phyloP scores from a whole-genome alignment of 352 stramenopile genomes.

The Globisporangium iwayamae region DNA sequence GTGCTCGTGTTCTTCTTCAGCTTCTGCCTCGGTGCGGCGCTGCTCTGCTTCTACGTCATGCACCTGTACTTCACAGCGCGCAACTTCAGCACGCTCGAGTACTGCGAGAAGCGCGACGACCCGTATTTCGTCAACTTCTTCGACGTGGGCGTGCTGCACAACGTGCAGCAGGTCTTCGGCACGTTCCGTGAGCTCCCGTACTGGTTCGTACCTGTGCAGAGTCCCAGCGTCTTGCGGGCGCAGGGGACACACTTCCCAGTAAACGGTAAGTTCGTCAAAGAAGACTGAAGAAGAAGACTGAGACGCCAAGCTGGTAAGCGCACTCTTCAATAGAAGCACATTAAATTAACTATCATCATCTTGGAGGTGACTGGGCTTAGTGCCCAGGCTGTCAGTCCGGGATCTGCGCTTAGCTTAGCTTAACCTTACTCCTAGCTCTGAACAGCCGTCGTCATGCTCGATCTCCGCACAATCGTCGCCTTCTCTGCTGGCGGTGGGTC shows the following conservation, averaged over 20 bases:
- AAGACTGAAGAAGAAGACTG: constrained; percentile 31
- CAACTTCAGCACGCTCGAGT: constrained; percentile 87
- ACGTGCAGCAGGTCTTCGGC: constrained; percentile 78
- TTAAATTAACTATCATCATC: constrained; percentile 4
- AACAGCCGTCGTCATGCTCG: constrained; percentile 19
- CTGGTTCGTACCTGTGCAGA: constrained; percentile 73
- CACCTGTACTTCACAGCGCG: constrained; percentile 64
- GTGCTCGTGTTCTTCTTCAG: constrained; percentile 69
- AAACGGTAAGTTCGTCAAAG: constrained; percentile 48
- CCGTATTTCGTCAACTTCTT: constrained; percentile 82
- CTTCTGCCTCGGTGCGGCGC: constrained; percentile 55
- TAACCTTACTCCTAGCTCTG: background rate
- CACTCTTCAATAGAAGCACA: constrained; percentile 4
- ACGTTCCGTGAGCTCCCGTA: constrained; percentile 51
- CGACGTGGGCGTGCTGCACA: constrained; percentile 64
- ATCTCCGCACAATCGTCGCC: constrained; percentile 15
- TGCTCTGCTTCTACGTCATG: constrained; percentile 75
- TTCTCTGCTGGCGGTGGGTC: constrained; percentile 26
- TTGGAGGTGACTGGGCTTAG: background rate
- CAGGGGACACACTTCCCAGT: constrained; percentile 48
- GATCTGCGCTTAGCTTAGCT: background rate
- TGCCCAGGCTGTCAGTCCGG: no score
- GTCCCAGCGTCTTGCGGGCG: constrained; percentile 40
- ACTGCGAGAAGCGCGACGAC: constrained; percentile 80
- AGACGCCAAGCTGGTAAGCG: background rate